Evolutionary conservation across 1,139 yeast species (phyloP), one percentile per base, ranked within the genome.

Genomic region (Taphrina betulina): DNA sequence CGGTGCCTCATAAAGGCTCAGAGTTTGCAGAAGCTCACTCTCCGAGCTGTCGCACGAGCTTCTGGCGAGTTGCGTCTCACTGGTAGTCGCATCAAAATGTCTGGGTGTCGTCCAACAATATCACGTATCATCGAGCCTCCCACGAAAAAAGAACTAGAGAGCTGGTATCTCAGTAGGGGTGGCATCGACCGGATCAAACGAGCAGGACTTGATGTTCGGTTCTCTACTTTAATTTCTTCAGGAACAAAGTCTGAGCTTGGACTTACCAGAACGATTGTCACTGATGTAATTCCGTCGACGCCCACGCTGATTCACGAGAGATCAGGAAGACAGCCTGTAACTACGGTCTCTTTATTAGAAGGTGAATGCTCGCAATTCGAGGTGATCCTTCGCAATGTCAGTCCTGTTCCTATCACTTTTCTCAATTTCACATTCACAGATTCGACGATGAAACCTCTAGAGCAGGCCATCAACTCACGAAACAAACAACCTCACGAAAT

Each of bases 281-380:
- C 31, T 58, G 45, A 45, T 35, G n/a, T 59, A 62, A n/a, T 40
- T 23, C 43, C 50, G 5, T 36, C 58, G 22, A 38, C 41, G 12
- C 55, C 58, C 14, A 38, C 33, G 22, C 29, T 44, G 10, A 3
- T 33, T 4, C 33, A 48, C 22, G 22, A 24, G 40, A 60, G 59
- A 2, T 61, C 70, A 4, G 68, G 70, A 3, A 85, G 85, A 0
- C 74, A 36, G 12, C 14, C 7, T 16, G 23, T 14, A 12, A 16
- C 28, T 2, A 82, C 87, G 81, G 65, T 83, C 2, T 83, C 86
- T 88, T 68, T 87, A n/a, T 69, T 87, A 20, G 95, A 87, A 65
- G 95, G 95, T 3, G 95, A 88, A 63, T 71, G 72, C 51, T 75
- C 74, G 54, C 64, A 69, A 2, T 79, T 85, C 58, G 70, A 76